Evolutionary conservation across 345 rosid genomes (phyloP).

Genomic region (Gossypium raimondii): DNA sequence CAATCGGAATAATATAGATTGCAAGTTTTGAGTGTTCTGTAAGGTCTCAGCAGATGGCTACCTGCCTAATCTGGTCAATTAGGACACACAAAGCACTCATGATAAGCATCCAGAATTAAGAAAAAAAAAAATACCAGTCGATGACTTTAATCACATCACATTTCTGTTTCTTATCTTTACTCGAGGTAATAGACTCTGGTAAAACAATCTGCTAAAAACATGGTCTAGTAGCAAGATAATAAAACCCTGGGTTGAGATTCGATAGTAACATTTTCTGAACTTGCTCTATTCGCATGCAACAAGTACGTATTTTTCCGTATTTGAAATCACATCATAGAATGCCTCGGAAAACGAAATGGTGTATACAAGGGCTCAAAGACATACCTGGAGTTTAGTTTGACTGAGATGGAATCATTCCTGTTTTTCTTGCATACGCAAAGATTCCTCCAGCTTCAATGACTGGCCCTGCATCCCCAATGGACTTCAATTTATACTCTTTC

Average conservation of each 20-base stretch:
- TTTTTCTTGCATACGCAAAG: constrained; percentile 75
- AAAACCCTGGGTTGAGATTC: not conserved
- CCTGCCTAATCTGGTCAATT: too few species aligned
- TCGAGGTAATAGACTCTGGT: not conserved
- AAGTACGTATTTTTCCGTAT: not conserved
- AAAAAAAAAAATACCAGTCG: too few species aligned
- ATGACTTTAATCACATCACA: not conserved
- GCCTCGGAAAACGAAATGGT: not conserved
- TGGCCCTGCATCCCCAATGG: constrained; percentile 87
- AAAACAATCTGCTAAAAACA: not conserved
- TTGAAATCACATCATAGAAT: not conserved
- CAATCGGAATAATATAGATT: not conserved
- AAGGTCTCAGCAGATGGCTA: not conserved
- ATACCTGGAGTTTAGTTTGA: constrained; percentile 7
- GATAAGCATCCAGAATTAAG: not conserved
- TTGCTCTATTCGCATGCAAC: too few species aligned
- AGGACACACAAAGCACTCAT: not conserved
- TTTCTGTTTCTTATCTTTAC: not conserved
- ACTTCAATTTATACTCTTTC: constrained; percentile 70
- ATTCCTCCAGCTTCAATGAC: constrained; percentile 85
- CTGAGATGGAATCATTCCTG: constrained; percentile 71
- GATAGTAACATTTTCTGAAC: not conserved
- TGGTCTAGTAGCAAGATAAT: not conserved
- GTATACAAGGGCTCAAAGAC: not conserved
- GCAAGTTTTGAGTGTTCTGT: not conserved